Base-by-base conservation (phyloP, 768 basidiomycete species). In the Lactarius indigo region DNA sequence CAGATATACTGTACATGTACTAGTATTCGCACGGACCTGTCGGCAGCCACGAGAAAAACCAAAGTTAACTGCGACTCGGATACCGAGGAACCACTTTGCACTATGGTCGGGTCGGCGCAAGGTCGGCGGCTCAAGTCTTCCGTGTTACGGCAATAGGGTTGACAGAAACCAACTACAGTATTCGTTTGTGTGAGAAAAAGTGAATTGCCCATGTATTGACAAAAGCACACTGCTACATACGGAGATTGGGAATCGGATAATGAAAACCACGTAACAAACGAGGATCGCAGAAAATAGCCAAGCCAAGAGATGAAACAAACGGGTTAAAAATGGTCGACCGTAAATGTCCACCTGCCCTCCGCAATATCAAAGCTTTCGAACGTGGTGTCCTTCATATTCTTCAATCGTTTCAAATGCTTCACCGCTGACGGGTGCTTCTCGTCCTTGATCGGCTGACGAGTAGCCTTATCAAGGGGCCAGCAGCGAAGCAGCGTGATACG, bases 291-390 rank as follows among this genome's bases (percentile, higher is more conserved):
- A 31, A 57, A 5, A 37, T 57, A 28, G 59, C 39, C n/a, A 63
- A 28, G 59, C 39, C n/a, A 63, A 31, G 37, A 37, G 52, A 65
- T 39, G 26, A 56, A 41, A 39, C 41, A 9, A 5, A 18, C 30
- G 15, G 31, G 64, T 65, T 83, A 93, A 81, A 98, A 99, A 79
- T 96, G 94, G 74, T 94, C 88, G 68, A 98, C 97, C 35, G 83
- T 87, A 79, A 99, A 98, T 59, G 87, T 90, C 96, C 96, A 98
- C 77, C 85, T 88, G 60, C 97, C 97, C 72, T 87, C 86, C 71
- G 81, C 81, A 62, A 87, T 82, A 65, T 94, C 89, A 76, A 91
- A 98, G 73, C 78, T 79, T 74, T 91, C 87, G 72, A 95, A 98
- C 57, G 84, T 84, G 47, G 96, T 98, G 63, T 90, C 88, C 75